Conservation (phyloP, 2,329 filamentous ascomycete genomes). For the Hypoxylon sp. region DNA sequence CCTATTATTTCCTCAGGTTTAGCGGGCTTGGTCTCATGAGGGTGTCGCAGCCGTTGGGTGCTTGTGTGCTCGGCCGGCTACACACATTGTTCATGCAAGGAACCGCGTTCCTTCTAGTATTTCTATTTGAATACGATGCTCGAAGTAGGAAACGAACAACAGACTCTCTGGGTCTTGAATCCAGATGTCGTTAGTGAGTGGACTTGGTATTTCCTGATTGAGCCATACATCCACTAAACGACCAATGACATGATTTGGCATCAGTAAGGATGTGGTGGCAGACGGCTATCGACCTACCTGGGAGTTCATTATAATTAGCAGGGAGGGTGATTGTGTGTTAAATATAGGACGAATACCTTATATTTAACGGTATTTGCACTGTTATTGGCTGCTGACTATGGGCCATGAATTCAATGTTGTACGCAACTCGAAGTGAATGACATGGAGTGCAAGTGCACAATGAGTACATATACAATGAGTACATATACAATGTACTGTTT, state of each 20-base stretch:
- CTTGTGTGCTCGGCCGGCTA: slow-evolving; percentile 35
- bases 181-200: neutral
- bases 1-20: slow-evolving; percentile 41
- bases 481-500: neutral
- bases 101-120: slow-evolving; percentile 29
- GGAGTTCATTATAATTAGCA: neutral
- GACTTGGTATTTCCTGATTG: slow-evolving; percentile 23
- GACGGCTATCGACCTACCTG: neutral
- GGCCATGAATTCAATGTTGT: neutral
- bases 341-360: neutral
- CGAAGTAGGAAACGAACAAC: neutral
- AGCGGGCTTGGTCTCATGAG: slow-evolving; percentile 31
- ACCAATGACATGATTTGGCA: slow-evolving; percentile 23
- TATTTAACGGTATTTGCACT: neutral
- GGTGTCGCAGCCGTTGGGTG: slow-evolving; percentile 43
- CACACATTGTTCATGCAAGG: slow-evolving; percentile 35
- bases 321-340: neutral
- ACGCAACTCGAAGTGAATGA: neutral
- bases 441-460: neutral
- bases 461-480: neutral
- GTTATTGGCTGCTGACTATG: neutral
- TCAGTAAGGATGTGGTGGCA: neutral
- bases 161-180: slow-evolving; percentile 2
- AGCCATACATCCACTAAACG: slow-evolving; percentile 8
- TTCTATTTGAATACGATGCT: slow-evolving; percentile 22